phyloP scores from a whole-genome alignment of 179 eudicot genomes.

The Pouteria campechiana region DNA sequence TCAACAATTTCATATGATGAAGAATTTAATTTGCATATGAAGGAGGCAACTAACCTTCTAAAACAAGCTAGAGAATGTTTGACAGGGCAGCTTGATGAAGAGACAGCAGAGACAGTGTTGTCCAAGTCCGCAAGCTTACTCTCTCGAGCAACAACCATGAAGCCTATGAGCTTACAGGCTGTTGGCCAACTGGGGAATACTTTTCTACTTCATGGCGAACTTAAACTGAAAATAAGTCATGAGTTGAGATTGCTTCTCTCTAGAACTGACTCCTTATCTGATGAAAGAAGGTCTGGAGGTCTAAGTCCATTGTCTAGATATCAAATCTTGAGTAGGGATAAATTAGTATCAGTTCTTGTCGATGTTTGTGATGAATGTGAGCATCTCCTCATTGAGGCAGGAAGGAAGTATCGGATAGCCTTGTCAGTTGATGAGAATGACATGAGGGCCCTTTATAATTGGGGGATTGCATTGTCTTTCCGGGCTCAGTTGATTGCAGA shows the following conservation, averaged over 20 bases:
- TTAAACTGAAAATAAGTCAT: conserved; percentile 55
- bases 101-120: conserved; percentile 42
- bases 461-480: conserved; percentile 92
- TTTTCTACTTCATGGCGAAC: conserved; percentile 89
- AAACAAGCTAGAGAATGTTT: conserved; percentile 54
- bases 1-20: conserved; percentile 46
- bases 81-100: conserved; percentile 24
- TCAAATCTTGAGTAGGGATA: conserved; percentile 22
- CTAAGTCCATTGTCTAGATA: conserved; percentile 13
- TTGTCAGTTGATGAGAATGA: conserved; percentile 83
- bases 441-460: conserved; percentile 81
- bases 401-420: conserved; percentile 72
- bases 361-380: conserved; percentile 87
- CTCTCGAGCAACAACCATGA: conserved; percentile 59
- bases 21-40: conserved; percentile 44
- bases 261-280: conserved; percentile 16
- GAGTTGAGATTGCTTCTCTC: conserved; percentile 51
- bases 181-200: conserved; percentile 90
- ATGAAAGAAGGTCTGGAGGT: conserved; percentile 11
- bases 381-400: conserved; percentile 75
- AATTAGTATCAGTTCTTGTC: conserved; percentile 40
- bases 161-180: conserved; percentile 92
- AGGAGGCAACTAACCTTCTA: conserved; percentile 45
- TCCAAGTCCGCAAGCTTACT: conserved; percentile 52
- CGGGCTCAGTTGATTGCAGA: conserved; percentile 92